Base-by-base conservation (phyloP, 2,329 filamentous ascomycete species). In the Epicoccum sorghinum region DNA sequence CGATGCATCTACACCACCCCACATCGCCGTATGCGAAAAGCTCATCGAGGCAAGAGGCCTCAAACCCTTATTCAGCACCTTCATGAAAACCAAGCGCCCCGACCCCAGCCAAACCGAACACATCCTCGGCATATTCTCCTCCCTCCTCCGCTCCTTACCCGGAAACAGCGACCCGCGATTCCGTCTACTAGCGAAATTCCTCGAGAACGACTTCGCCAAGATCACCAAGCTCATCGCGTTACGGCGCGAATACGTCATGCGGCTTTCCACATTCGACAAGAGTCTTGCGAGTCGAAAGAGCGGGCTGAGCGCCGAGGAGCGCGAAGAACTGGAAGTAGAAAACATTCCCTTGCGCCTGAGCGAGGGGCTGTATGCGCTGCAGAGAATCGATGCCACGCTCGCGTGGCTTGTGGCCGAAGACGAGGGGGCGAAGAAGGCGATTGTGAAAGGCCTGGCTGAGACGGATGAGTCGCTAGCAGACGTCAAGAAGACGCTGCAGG, bases 341-440 rank as follows among this genome's bases (percentile, higher is more conserved):
- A 93, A 88, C 83, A 82, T 96, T 23, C 86, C 89, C 0, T 80
- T 86, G 46, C 82, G 90, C 42, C 80, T 98, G 13, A 92, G 96
- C 60, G 91, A 90, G 0, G 95, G 95, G 0, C 77, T 98, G 5
- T 96, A 90, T 72, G 88, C 85, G 24, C 76, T 97, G 50, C 91
- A 96, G 77, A 89, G 86, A 2, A 84, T 95, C 40, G 93, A 98
- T 77, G 83, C 92, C 0, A 85, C 95, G 27, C 75, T 99, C 27
- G 90, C 93, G 10, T 99, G 95, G 95, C 81, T 98, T 29, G 83
- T 91, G 7, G 95, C 93, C 0, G 95, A 99, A 75, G 95, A 99
- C 67, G 81, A 81, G 30, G 91, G 90, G 0, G 90, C 91, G 1
- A 85, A 82, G 64, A 80, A 77, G 51, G 88, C 82, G 65, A 86